These are phyloP conservation scores for Epichloe gansuensis DNA, from an alignment of 2,329 filamentous ascomycete genomes.

Conservation along the genomic window DNA sequence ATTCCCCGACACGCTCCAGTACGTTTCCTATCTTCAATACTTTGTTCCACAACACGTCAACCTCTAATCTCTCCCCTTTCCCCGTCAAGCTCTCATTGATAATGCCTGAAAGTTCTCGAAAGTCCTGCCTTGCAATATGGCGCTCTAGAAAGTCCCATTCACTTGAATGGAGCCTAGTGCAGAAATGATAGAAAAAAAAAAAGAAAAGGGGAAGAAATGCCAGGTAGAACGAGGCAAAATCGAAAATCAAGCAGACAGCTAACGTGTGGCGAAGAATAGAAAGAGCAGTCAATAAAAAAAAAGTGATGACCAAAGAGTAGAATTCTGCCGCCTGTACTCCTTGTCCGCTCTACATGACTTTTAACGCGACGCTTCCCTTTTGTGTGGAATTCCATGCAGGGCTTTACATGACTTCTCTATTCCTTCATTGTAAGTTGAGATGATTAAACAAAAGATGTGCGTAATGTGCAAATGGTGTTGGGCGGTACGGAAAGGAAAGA, in stretches of 20 bases:
- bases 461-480: constrained; percentile 5
- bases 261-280: not conserved
- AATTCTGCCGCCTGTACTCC: constrained; percentile 25
- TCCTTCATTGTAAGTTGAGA: constrained; percentile 21
- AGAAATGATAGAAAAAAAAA: constrained; percentile 7
- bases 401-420: constrained; percentile 31
- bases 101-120: not conserved
- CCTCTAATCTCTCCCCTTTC: not conserved
- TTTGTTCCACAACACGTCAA: not conserved
- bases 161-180: constrained; percentile 22
- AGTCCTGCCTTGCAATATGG: not conserved
- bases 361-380: constrained; percentile 20
- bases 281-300: constrained; percentile 12
- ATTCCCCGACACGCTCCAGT: constrained; percentile 1
- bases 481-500: not conserved
- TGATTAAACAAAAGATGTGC: constrained; percentile 13
- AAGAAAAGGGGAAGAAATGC: constrained; percentile 12
- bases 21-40: not conserved
- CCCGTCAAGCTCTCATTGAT: not conserved
- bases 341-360: constrained; percentile 30
- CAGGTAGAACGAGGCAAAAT: constrained; percentile 6
- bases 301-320: constrained; percentile 9
- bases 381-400: constrained; percentile 15
- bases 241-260: not conserved
- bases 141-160: constrained; percentile 13